Percentiles rank a stretch among this genome's conserved stretches.
Conservation (phyloP, 108 stramenopile genomes). For the Schizochytrium sp. region DNA sequence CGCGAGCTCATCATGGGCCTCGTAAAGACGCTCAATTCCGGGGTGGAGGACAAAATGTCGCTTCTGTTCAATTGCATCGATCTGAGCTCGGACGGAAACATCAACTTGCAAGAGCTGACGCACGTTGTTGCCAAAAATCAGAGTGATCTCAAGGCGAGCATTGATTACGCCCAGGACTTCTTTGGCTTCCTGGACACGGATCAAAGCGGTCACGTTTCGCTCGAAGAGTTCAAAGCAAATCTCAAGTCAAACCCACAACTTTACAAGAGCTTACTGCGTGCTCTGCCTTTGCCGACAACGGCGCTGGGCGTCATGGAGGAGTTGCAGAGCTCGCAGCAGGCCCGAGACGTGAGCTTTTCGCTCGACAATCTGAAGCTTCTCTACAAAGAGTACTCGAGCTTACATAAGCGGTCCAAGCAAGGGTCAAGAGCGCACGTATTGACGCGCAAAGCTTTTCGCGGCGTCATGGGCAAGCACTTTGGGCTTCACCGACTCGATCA, state of each 20-base stretch:
- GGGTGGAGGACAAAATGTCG: neutral
- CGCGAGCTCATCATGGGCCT: neutral
- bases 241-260: neutral
- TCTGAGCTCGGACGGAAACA: neutral
- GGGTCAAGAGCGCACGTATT: neutral
- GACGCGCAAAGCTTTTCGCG: neutral
- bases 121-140: neutral
- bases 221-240: neutral
- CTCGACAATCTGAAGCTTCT: neutral
- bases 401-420: neutral
- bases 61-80: neutral
- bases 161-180: neutral
- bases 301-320: neutral
- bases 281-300: neutral
- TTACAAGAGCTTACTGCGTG: neutral
- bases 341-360: neutral
- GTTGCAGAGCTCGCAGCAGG: neutral
- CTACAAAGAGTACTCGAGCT: neutral
- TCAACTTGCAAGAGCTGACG: conserved; percentile 11
- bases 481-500: neutral
- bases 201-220: neutral
- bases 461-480: conserved; percentile 15
- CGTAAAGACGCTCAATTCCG: neutral
- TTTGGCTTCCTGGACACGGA: neutral
- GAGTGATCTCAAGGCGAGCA: neutral